A percentile compares a stretch with the other conserved stretches of the same genome.
Conservation (phyloP, 129 eudicot species). For the Flaveria brownii region DNA sequence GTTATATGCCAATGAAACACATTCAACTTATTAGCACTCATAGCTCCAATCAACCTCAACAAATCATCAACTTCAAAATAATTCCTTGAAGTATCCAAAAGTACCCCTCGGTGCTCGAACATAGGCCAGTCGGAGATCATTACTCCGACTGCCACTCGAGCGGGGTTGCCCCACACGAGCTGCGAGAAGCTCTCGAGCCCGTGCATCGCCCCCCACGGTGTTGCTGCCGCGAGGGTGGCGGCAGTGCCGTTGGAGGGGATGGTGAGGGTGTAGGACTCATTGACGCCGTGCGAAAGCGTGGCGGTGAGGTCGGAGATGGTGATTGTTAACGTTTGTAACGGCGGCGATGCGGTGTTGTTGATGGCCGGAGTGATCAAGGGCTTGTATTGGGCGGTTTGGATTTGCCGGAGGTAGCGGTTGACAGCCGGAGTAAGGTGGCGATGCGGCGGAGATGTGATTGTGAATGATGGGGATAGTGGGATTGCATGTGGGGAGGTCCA, state of each 20-base stretch:
- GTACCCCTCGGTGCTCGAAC: conserved; percentile 56
- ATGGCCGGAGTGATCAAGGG: conserved; percentile 49
- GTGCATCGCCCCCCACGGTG: conserved; percentile 90
- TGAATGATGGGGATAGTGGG: conserved; percentile 52
- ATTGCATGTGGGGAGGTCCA: conserved; percentile 69
- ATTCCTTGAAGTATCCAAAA: conserved; percentile 80
- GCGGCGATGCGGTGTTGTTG: conserved; percentile 41
- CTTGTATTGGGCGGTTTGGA: conserved; percentile 56
- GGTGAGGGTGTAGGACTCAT: conserved; percentile 78
- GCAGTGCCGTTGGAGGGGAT: conserved; percentile 37
- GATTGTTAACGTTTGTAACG: conserved; percentile 42
- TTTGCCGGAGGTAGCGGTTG: conserved; percentile 51
- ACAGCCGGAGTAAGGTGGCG: conserved; percentile 60
- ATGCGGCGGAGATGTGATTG: conserved; percentile 55
- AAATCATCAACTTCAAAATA: conserved; percentile 60
- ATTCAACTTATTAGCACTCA: conserved; percentile 77
- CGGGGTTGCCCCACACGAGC: conserved; percentile 59
- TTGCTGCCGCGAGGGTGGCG: conserved; percentile 54
- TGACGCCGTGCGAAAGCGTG: conserved; percentile 55
- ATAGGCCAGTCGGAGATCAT: conserved; percentile 53
- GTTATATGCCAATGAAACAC: conserved; percentile 98
- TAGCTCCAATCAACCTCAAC: conserved; percentile 61
- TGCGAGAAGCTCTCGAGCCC: conserved; percentile 93
- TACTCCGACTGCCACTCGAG: conserved; percentile 55
- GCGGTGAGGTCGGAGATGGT: conserved; percentile 48